Conservation (phyloP, 1,139 yeast genomes). For the Hyphopichia pseudoburtonii region DNA sequence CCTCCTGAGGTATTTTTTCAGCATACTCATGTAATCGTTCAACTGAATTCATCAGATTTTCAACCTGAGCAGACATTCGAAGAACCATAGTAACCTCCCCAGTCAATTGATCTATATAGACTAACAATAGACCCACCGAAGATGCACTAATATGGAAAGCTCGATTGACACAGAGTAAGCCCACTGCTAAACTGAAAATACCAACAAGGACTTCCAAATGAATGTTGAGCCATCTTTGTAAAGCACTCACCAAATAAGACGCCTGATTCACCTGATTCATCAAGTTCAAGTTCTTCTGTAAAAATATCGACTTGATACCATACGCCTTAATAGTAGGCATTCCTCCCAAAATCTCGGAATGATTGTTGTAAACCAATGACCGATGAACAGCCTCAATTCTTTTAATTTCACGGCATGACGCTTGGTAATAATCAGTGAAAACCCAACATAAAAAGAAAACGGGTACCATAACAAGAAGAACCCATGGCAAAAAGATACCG, state of each 20-base stretch:
- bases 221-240: conserved; percentile 28
- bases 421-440: conserved; percentile 18
- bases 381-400: conserved; percentile 20
- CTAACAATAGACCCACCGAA: conserved; percentile 26
- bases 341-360: conserved; percentile 24
- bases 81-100: conserved; percentile 25
- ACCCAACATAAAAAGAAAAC: conserved; percentile 13
- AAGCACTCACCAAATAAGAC: conserved; percentile 23
- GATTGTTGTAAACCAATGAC: conserved; percentile 20
- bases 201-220: conserved; percentile 24
- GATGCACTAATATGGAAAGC: conserved; percentile 25
- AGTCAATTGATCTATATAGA: conserved; percentile 25
- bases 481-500: conserved; percentile 33
- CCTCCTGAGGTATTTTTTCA: conserved; percentile 53
- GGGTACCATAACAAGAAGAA: conserved; percentile 20
- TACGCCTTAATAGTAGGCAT: conserved; percentile 27
- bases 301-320: conserved; percentile 17
- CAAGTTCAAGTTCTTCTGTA: conserved; percentile 17
- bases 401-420: conserved; percentile 20
- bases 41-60: conserved; percentile 30
- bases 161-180: conserved; percentile 24
- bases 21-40: conserved; percentile 29
- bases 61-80: conserved; percentile 27
- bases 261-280: conserved; percentile 29
- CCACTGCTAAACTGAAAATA: conserved; percentile 20